Base-by-base conservation (phyloP, 2,329 filamentous ascomycete species). In the Diaporthe sp. region DNA sequence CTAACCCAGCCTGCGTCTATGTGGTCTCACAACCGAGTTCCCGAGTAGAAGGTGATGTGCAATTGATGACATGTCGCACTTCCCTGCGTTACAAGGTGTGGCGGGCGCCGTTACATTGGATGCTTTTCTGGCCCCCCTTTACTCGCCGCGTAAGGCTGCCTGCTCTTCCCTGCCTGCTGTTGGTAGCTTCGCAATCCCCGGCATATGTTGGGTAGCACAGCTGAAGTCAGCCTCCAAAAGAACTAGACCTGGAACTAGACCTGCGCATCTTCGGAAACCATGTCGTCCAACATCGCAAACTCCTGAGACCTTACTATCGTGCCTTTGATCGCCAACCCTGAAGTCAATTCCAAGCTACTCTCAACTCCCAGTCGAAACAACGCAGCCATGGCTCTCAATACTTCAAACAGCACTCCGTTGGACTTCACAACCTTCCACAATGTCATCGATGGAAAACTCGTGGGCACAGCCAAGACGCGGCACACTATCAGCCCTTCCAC, bases 401-500 rank as follows among this genome's bases (percentile, higher is more conserved):
- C 12, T 47, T 44, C 60, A 7, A 44, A 63, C 39, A 28, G 25
- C 60, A 63, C 60, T 44, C 28, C 34, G n/a, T 72, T 57, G 39
- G 60, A 63, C 39, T 63, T 63, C 6, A 63, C 60, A 31, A 63
- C 60, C 13, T 63, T 63, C 12, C 60, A 44, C 34, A 72, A 72
- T 72, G 55, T 58, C 34, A 72, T 72, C 39, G 68, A 57, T 44
- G 68, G 68, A 34, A 53, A 60, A 44, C 25, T 44, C 31, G 55
- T 31, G 9, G 39, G 39, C 39, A 57, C 28, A 17, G 31, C 20
- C 28, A 58, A 72, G 47, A 72, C 31, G 39, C 37, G 68, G 7
- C 51, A 57, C 20, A 57, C 49, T 9, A n/a, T 72, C 51, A 57
- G 39, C 39, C 68, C 68, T 37, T 39, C 51, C 49, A 72, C 68